A percentile compares a stretch with the other conserved stretches of the same genome.
Evolutionary conservation across 345 rosid species (phyloP).

Genomic region (Melastoma malabathricum): DNA sequence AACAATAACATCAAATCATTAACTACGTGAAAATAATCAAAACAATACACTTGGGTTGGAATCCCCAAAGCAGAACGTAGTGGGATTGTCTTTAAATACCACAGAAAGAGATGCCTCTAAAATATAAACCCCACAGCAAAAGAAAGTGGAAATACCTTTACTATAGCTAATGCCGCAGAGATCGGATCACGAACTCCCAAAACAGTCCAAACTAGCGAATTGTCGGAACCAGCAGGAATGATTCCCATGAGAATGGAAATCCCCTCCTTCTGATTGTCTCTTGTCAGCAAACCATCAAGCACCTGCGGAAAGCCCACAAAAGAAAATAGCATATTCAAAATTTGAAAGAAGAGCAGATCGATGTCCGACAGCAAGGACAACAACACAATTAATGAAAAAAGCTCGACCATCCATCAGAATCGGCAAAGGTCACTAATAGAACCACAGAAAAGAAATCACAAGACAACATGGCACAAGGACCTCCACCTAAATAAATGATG

Average conservation of each 20-base stretch:
- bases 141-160: constrained; percentile 49
- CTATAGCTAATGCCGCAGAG: constrained; percentile 90
- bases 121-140: not conserved
- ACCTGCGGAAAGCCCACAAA: constrained; percentile 37
- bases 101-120: no score
- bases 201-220: constrained; percentile 97
- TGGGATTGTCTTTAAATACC: no score
- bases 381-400: no score
- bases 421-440: no score
- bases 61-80: not conserved
- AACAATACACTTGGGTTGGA: not conserved
- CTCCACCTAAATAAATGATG: no score
- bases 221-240: constrained; percentile 97
- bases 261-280: constrained; percentile 94
- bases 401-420: no score
- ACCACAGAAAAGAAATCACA: no score
- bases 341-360: not conserved
- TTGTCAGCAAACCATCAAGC: constrained; percentile 75
- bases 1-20: constrained; percentile 1
- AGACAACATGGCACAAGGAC: no score
- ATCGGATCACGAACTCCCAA: constrained; percentile 93
- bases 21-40: constrained; percentile 3
- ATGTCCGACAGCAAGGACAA: no score
- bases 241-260: constrained; percentile 98
- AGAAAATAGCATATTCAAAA: constrained; percentile 3